Evolutionary conservation across 805 yeast species (phyloP), one percentile per base, ranked within the genome.

Genomic region (Hanseniaspora guilliermondii): DNA sequence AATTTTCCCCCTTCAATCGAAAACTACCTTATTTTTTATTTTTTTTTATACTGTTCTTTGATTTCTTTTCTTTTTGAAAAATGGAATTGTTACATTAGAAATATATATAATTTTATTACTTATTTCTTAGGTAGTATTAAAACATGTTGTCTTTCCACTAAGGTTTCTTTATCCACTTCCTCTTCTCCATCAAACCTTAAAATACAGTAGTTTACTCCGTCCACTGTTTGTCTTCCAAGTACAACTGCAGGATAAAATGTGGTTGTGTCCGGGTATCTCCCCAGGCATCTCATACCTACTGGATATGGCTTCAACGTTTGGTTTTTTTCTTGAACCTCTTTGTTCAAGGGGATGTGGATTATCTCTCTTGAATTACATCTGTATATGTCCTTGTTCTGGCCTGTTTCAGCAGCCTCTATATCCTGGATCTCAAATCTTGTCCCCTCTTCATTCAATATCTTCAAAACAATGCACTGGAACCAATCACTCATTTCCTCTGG

Each of bases 221-320:
- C 35, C 58, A 83, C 89, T 59, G 85, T 64, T 57, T 79, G 80
- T 47, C 78, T 74, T 0, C 94, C 89, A 24, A 82, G 81, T 2
- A 93, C 97, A 49, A 85, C 86, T 0, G 98, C 99, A 3, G 94
- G 87, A 62, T 93, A 93, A 62, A 93, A 93, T 0, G 97, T 89
- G 0, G 98, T 93, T 0, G 98, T 93, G 61, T 93, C 98, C 1
- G 98, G 98, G 62, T 93, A 93, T 62, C 95, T 76, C 0, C 97
- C 98, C 56, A 93, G 72, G 3, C 93, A 97, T 59, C 80, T 81
- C 0, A 88, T 74, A 0, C 95, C 93, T 38, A 79, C 71, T 0
- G 95, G 84, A 59, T 85, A 85, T 45, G 75, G 73, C 24, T 69
- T 65, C 56, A 80, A 66, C 4, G 64, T 62, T 56, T 68, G 59